These are phyloP conservation scores for Xylaria palmicola DNA, from an alignment of 495 filamentous ascomycete genomes.

Conservation along the genomic window DNA sequence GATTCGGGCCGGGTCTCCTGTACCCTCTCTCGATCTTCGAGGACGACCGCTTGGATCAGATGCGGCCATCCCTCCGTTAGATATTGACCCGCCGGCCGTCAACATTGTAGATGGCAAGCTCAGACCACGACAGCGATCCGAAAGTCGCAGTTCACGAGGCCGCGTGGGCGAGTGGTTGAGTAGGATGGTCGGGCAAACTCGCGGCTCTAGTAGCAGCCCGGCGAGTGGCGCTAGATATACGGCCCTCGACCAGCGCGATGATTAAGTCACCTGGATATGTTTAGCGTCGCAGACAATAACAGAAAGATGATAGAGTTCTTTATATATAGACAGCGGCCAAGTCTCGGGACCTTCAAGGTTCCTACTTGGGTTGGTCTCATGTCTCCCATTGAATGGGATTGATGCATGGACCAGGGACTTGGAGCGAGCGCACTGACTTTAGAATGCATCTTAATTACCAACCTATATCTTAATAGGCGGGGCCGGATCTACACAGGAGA, in stretches of 20 bases:
- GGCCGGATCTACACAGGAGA: neutral
- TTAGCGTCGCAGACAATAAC: neutral
- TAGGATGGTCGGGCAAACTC: slow-evolving; percentile 41
- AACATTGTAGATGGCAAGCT: slow-evolving; percentile 32
- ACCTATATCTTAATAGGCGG: neutral
- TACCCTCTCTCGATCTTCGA: slow-evolving; percentile 74
- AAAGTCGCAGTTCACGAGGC: slow-evolving; percentile 30
- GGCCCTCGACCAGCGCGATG: slow-evolving; percentile 43
- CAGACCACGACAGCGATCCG: slow-evolving; percentile 15
- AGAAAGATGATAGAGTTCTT: slow-evolving; percentile 14
- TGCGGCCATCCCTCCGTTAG: slow-evolving; percentile 37
- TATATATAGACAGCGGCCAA: slow-evolving; percentile 12
- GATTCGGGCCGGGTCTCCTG: slow-evolving; percentile 68
- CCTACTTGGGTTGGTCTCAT: neutral
- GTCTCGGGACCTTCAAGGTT: slow-evolving; percentile 11
- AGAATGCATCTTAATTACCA: neutral
- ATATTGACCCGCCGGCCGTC: slow-evolving; percentile 39
- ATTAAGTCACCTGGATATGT: slow-evolving; percentile 27
- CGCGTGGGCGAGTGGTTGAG: slow-evolving; percentile 51
- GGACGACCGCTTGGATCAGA: slow-evolving; percentile 34
- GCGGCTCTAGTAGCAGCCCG: slow-evolving; percentile 29
- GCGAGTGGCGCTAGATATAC: slow-evolving; percentile 38
- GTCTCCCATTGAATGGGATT: slow-evolving; percentile 2
- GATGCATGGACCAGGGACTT: neutral
- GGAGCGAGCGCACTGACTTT: neutral